phyloP scores from a whole-genome alignment of 1,139 yeast genomes.

The Magnusiomyces sp. region DNA sequence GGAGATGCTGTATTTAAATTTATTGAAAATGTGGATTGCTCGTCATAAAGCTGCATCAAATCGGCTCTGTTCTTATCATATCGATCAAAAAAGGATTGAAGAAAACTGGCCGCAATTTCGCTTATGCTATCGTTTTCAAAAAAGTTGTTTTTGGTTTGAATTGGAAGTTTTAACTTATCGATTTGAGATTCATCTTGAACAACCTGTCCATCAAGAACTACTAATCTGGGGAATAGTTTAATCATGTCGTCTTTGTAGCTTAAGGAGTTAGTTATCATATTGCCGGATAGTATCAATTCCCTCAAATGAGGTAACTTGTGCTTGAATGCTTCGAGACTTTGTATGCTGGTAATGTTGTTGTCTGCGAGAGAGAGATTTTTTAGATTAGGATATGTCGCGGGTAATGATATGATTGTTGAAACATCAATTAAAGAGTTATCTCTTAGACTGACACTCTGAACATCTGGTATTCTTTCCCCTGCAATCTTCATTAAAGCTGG shows the following conservation, averaged over 20 bases:
- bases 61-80: constrained; percentile 79
- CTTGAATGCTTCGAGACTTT: constrained; percentile 65
- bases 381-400: constrained; percentile 66
- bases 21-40: constrained; percentile 76
- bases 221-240: constrained; percentile 65
- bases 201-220: constrained; percentile 68
- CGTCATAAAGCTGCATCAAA: constrained; percentile 64
- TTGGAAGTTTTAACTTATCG: constrained; percentile 41
- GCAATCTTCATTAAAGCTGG: constrained; percentile 89
- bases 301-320: constrained; percentile 64
- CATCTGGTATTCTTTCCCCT: constrained; percentile 39
- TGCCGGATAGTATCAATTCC: constrained; percentile 67
- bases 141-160: constrained; percentile 47
- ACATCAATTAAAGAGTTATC: constrained; percentile 61
- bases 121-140: constrained; percentile 76
- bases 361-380: constrained; percentile 72
- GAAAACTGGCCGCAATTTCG: constrained; percentile 61
- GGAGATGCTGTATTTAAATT: constrained; percentile 44
- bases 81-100: constrained; percentile 60
- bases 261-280: constrained; percentile 55
- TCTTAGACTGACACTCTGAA: constrained; percentile 71
- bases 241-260: constrained; percentile 56
- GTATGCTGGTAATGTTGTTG: constrained; percentile 53
- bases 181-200: constrained; percentile 66
- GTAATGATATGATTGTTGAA: constrained; percentile 52